Conservation (phyloP, 2,329 filamentous ascomycete species). For the Beauveria sp. region DNA sequence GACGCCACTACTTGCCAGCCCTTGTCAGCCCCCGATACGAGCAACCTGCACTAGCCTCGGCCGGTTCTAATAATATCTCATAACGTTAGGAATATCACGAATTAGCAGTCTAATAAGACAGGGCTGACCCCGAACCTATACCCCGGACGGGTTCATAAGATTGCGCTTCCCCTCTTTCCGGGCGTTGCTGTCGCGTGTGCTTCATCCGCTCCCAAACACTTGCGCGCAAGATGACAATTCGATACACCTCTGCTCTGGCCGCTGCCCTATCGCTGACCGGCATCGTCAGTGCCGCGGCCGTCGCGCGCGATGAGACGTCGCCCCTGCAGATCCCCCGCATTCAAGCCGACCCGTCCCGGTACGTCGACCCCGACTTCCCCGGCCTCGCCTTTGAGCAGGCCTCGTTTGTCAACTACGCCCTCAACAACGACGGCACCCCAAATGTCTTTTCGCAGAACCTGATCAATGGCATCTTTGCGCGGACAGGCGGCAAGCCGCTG, state of each 20-base stretch:
- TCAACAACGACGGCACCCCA: conserved; percentile 20
- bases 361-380: conserved; percentile 3
- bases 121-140: neutral
- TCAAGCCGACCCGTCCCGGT: neutral
- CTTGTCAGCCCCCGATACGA: conserved; percentile 2
- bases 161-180: neutral
- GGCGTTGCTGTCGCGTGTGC: neutral
- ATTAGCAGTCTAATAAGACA: neutral
- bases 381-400: conserved; percentile 5
- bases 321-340: neutral
- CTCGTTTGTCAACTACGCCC: conserved; percentile 4
- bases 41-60: neutral
- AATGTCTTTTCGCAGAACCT: conserved; percentile 28
- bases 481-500: conserved; percentile 26
- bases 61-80: neutral
- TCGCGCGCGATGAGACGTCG: conserved; percentile 2
- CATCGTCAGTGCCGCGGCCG: neutral
- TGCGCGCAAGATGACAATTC: neutral
- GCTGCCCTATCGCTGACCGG: neutral
- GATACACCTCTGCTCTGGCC: neutral
- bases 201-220: neutral
- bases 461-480: conserved; percentile 24
- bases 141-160: neutral
- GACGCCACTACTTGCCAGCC: neutral
- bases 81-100: neutral